Base-by-base conservation (phyloP, 805 yeast genomes). In the Jamesozyma rosinii region DNA sequence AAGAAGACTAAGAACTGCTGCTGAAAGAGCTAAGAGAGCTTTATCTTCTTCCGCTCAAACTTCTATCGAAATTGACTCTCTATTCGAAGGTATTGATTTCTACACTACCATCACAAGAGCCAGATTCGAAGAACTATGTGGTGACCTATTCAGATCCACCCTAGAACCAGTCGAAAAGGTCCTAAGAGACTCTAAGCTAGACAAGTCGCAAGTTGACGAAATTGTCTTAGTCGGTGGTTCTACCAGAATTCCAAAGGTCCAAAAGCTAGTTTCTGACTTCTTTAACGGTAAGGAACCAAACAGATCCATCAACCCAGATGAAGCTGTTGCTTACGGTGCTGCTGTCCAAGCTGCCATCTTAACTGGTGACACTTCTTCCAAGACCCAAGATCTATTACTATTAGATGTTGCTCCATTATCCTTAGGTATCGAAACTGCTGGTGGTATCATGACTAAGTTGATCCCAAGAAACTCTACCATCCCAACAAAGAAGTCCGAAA, bases 251-350 rank as follows among this genome's bases (percentile, higher is more conserved):
- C 97, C 97, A 74, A 88, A 85, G 75, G 81, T 89, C 55, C 96
- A 88, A 75, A 88, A 87, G 72, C 77, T 89, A 62, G 95, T 88
- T 41, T 83, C 95, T 54, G 97, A 89, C 71, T 88, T 81, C 81
- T 88, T 89, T 79, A 85, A 88, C 70, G 96, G 96, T 67, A 89
- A 88, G 75, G 95, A 88, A 73, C 95, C 95, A 71, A 86, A 86
- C 77, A 84, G 81, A 74, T 85, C 95, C 43, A 88, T 88, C 70
- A 88, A 88, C 79, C 96, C 97, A 58, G 97, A 88, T 76, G 97
- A 88, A 75, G 97, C 97, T 63, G 97, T 88, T 70, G 97, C 97
- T 63, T 88, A 88, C 74, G 96, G 97, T 82, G 97, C 97, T 57
- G 96, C 96, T 51, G 96, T 88, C 56, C 97, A 88, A 76, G 96